A percentile compares a stretch with the other conserved stretches of the same genome.
These are phyloP conservation scores for Coprinopsis strossmayeri DNA, from an alignment of 768 basidiomycete species.

Conservation along the genomic window DNA sequence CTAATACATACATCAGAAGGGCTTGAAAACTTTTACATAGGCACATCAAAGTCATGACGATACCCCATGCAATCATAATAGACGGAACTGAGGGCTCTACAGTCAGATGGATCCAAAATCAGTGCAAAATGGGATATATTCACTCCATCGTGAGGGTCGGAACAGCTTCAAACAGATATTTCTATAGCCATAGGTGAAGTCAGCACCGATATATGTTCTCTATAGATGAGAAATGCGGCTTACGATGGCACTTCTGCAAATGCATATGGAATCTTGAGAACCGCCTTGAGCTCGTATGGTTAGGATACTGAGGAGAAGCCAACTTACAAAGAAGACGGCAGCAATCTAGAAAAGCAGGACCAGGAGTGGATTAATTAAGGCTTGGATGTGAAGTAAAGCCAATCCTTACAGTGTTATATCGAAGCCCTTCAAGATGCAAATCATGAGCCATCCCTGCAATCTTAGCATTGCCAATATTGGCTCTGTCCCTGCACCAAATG, in stretches of 20 bases:
- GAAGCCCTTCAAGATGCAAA: conserved; percentile 22
- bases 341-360: conserved; percentile 17
- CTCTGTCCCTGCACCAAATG: conserved; percentile 20
- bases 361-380: background rate
- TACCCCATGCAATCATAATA: conserved; percentile 26
- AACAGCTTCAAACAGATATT: conserved; percentile 24
- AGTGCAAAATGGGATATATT: conserved; percentile 1
- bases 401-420: conserved; percentile 25
- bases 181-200: background rate
- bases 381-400: background rate
- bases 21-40: conserved; percentile 21
- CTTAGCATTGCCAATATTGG: conserved; percentile 28
- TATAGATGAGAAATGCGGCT: background rate
- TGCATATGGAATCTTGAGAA: conserved; percentile 18
- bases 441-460: conserved; percentile 27
- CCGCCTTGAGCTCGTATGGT: background rate
- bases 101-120: background rate
- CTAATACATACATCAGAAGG: conserved; percentile 20
- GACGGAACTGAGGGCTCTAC: conserved; percentile 17
- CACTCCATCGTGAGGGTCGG: conserved; percentile 25
- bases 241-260: conserved; percentile 25
- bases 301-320: background rate
- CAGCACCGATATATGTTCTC: conserved; percentile 2
- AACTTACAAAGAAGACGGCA: conserved; percentile 25
- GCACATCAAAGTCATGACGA: conserved; percentile 25